Conservation (phyloP, 2,329 filamentous ascomycete species). For the Ophioceras dolichostomum region DNA sequence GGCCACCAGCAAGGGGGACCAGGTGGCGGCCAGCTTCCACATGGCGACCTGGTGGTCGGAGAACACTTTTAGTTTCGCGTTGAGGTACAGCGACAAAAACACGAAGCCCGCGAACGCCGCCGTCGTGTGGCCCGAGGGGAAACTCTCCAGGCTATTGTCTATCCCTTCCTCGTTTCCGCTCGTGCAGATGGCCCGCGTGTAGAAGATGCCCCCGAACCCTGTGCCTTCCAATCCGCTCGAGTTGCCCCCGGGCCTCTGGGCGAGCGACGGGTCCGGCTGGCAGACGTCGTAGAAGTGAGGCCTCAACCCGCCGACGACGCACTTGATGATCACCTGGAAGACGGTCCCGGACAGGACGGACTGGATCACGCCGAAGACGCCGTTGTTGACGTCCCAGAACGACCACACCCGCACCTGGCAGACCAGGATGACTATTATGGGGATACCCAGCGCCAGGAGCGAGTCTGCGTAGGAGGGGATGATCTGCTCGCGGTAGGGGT, state of each 20-base stretch:
- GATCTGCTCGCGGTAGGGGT: constrained; percentile 58
- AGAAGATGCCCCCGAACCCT: constrained; percentile 47
- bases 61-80: constrained; percentile 68
- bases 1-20: constrained; percentile 55
- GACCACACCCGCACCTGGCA: constrained; percentile 56
- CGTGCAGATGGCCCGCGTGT: constrained; percentile 57
- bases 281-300: constrained; percentile 62
- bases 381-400: constrained; percentile 63
- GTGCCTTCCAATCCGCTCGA: constrained; percentile 25
- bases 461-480: constrained; percentile 60
- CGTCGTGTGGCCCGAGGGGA: constrained; percentile 63
- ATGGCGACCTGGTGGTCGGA: constrained; percentile 59
- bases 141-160: constrained; percentile 56
- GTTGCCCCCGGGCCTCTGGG: constrained; percentile 21
- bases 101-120: constrained; percentile 62
- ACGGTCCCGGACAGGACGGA: constrained; percentile 56
- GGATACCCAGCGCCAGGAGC: constrained; percentile 48
- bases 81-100: constrained; percentile 61
- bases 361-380: constrained; percentile 56
- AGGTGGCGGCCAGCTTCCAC: constrained; percentile 58
- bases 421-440: constrained; percentile 50
- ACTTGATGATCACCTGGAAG: constrained; percentile 67
- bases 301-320: constrained; percentile 60
- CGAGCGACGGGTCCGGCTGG: constrained; percentile 41
- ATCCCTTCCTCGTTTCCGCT: constrained; percentile 48